A percentile compares a stretch with the other conserved stretches of the same genome.
These are phyloP conservation scores for Crithidia expoeki DNA, from an alignment of 208 protist genomes.

Conservation along the genomic window DNA sequence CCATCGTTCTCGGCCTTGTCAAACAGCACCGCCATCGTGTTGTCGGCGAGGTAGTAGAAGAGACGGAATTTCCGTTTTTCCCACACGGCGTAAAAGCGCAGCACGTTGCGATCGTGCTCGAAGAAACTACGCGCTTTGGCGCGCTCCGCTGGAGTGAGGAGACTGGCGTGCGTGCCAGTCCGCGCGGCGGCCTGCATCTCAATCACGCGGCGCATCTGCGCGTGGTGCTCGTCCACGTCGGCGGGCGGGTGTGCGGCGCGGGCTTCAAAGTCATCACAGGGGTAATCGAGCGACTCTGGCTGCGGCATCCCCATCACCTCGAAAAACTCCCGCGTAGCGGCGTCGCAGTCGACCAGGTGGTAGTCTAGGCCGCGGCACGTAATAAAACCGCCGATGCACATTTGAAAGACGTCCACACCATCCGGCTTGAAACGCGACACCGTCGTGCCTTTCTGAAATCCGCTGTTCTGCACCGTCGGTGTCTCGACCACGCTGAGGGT, in stretches of 20 bases:
- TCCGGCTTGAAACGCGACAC: conserved; percentile 86
- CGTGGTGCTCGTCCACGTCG: conserved; percentile 67
- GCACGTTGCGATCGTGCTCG: conserved; percentile 93
- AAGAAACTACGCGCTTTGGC: conserved; percentile 87
- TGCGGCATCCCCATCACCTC: conserved; percentile 80
- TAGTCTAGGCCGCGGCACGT: conserved; percentile 89
- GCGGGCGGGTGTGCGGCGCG: conserved; percentile 22
- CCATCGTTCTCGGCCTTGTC: conserved; percentile 92
- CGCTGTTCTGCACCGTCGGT: conserved; percentile 90
- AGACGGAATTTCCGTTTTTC: conserved; percentile 92
- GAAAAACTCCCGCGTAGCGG: conserved; percentile 93
- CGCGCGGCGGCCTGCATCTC: conserved; percentile 72
- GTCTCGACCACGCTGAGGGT: conserved; percentile 94
- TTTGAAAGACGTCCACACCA: conserved; percentile 66
- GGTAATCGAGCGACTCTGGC: conserved; percentile 72
- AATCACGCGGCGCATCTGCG: conserved; percentile 83
- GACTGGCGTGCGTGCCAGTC: conserved; percentile 73
- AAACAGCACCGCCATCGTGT: conserved; percentile 94
- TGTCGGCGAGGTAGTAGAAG: conserved; percentile 96
- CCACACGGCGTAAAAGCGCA: conserved; percentile 96
- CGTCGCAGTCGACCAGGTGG: conserved; percentile 93
- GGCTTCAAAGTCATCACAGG: conserved; percentile 80
- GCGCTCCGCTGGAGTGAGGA: conserved; percentile 85
- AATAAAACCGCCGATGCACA: conserved; percentile 87
- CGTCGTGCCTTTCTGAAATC: conserved; percentile 90